These are phyloP conservation scores for Cyberlindnera mycetangii DNA, from an alignment of 805 yeast genomes.

Conservation along the genomic window DNA sequence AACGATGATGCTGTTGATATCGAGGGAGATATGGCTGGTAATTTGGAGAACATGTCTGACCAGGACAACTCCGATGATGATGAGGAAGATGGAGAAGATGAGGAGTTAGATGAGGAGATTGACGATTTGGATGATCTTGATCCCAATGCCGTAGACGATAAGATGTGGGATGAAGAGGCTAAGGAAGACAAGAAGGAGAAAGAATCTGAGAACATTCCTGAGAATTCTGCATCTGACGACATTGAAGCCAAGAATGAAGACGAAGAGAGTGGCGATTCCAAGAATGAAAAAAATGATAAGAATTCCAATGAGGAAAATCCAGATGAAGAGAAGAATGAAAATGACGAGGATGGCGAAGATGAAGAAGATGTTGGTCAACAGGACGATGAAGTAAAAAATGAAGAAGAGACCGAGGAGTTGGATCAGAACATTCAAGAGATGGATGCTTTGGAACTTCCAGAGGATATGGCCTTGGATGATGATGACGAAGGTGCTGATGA, in stretches of 20 bases:
- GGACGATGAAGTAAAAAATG: constrained; percentile 71
- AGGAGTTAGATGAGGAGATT: constrained; percentile 82
- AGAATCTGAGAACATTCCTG: constrained; percentile 69
- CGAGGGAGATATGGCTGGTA: constrained; percentile 98
- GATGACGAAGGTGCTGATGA: constrained; percentile 58
- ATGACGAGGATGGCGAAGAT: constrained; percentile 48
- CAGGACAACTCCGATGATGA: constrained; percentile 52
- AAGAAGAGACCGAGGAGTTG: constrained; percentile 57
- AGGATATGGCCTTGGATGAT: constrained; percentile 85
- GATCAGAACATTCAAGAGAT: constrained; percentile 77
- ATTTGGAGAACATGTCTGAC: constrained; percentile 65
- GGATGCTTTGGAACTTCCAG: constrained; percentile 88
- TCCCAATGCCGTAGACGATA: constrained; percentile 93
- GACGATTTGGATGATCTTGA: constrained; percentile 88
- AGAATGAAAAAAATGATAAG: constrained; percentile 30
- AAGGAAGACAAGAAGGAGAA: constrained; percentile 76
- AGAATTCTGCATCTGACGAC: constrained; percentile 47
- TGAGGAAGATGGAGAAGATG: constrained; percentile 56
- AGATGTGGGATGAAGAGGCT: constrained; percentile 96
- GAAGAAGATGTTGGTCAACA: constrained; percentile 80
- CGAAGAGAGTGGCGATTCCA: constrained; percentile 25
- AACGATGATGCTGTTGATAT: constrained; percentile 89
- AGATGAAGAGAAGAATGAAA: constrained; percentile 40
- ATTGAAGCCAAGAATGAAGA: constrained; percentile 39
- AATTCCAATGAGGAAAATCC: constrained; percentile 34